A percentile compares a stretch with the other conserved stretches of the same genome.
phyloP scores from a whole-genome alignment of 345 rosid species.

The Bretschneidera sinensis region DNA sequence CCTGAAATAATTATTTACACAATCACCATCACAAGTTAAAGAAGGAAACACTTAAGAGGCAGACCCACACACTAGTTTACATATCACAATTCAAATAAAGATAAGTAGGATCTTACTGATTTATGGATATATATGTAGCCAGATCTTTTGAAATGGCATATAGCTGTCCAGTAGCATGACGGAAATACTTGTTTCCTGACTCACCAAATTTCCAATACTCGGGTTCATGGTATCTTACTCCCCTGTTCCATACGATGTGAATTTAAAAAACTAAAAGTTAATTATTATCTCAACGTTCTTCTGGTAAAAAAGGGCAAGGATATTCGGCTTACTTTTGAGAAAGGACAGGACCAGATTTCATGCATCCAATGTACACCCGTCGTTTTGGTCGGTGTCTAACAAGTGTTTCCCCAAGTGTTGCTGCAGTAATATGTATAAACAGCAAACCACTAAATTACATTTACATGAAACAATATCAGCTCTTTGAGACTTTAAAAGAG shows the following conservation, averaged over 20 bases:
- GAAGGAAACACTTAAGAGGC: background rate
- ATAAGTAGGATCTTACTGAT: constrained; percentile 57
- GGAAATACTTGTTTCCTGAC: constrained; percentile 88
- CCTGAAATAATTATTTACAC: constrained; percentile 36
- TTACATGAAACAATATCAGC: background rate
- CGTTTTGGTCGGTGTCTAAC: constrained; percentile 73
- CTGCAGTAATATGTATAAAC: constrained; percentile 35
- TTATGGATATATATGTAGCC: constrained; percentile 88
- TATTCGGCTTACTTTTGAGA: constrained; percentile 60
- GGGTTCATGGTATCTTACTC: constrained; percentile 96
- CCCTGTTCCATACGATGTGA: constrained; percentile 44
- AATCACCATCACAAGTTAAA: background rate
- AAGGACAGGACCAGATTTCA: constrained; percentile 98
- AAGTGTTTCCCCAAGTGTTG: constrained; percentile 89
- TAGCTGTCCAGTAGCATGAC: constrained; percentile 95
- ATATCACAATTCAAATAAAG: constrained; percentile 7
- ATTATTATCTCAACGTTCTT: background rate
- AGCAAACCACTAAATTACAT: background rate
- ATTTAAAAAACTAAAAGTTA: constrained; percentile 7
- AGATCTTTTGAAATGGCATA: constrained; percentile 92
- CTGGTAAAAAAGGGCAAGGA: background rate
- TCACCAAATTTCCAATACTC: constrained; percentile 94
- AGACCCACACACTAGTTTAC: constrained; percentile 1
- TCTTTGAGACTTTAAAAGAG: background rate
- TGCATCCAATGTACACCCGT: constrained; percentile 85